Evolutionary conservation across 495 filamentous ascomycete species (phyloP).

Genomic region (Amniculicola lignicola): DNA sequence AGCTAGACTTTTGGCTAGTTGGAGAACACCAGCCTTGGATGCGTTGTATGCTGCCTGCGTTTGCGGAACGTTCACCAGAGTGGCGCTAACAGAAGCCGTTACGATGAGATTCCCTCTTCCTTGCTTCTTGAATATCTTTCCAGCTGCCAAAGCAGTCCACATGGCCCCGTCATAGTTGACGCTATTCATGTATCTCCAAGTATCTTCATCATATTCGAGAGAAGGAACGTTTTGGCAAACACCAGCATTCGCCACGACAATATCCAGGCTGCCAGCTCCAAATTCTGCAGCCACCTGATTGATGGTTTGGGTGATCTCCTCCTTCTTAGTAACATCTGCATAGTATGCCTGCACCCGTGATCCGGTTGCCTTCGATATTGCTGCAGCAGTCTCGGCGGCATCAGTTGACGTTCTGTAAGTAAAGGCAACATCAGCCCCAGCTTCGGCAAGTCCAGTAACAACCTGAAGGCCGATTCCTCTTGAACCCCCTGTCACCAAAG

Average conservation of each 20-base stretch:
- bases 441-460: slow-evolving; percentile 16
- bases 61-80: slow-evolving; percentile 14
- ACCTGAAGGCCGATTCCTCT: slow-evolving; percentile 17
- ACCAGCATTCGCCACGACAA: slow-evolving; percentile 3
- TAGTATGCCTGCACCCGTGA: neutral
- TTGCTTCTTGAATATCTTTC: slow-evolving; percentile 18
- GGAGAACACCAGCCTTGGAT: slow-evolving; percentile 30
- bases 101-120: slow-evolving; percentile 21
- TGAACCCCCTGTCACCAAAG: slow-evolving; percentile 15
- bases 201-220: neutral
- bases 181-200: neutral
- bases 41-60: slow-evolving; percentile 22
- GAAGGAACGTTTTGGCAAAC: neutral
- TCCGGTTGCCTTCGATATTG: neutral
- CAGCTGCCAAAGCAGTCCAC: slow-evolving; percentile 20
- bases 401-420: slow-evolving; percentile 3
- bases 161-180: slow-evolving; percentile 7
- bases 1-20: slow-evolving; percentile 22
- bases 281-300: neutral
- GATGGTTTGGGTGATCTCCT: neutral
- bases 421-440: slow-evolving; percentile 17
- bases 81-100: slow-evolving; percentile 21
- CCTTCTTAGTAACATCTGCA: neutral
- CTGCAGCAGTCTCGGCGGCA: neutral
- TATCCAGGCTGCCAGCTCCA: neutral